Evolutionary conservation across 1,284 basidiomycete species (phyloP).

Genomic region (Trametes pubescens): DNA sequence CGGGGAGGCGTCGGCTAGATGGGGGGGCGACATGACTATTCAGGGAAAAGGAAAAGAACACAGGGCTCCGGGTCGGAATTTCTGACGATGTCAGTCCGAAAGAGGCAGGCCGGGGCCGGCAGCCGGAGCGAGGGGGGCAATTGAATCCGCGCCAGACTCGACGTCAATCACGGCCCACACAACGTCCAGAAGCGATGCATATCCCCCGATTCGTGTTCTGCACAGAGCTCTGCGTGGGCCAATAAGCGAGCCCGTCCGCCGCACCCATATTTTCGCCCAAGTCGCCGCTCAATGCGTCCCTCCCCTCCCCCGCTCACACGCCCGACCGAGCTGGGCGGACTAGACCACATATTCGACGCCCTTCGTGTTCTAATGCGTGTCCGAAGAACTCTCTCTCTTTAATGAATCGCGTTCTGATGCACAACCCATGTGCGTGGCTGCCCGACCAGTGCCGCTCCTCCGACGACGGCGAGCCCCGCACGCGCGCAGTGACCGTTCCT

Average conservation of each 20-base stretch:
- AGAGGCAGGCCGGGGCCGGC: slow-evolving; percentile 19
- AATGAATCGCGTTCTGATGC: slow-evolving; percentile 25
- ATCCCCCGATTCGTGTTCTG: slow-evolving; percentile 14
- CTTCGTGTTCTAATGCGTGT: slow-evolving; percentile 10
- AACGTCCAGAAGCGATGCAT: slow-evolving; percentile 29
- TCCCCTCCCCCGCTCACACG: slow-evolving; percentile 17
- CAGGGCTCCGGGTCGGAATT: slow-evolving; percentile 5
- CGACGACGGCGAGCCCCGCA: background rate
- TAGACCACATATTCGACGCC: slow-evolving; percentile 5
- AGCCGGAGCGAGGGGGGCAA: slow-evolving; percentile 15
- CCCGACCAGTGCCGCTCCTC: background rate
- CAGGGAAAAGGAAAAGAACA: slow-evolving; percentile 3
- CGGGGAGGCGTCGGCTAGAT: slow-evolving; percentile 13
- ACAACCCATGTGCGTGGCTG: slow-evolving; percentile 2
- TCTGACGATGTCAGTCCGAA: slow-evolving; percentile 13
- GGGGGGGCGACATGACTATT: background rate
- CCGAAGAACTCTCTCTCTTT: slow-evolving; percentile 18
- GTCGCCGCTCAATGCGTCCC: slow-evolving; percentile 26
- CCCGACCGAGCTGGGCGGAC: background rate
- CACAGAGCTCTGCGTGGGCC: slow-evolving; percentile 5
- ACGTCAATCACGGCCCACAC: slow-evolving; percentile 31
- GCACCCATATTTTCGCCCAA: slow-evolving; percentile 17
- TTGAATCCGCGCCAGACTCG: slow-evolving; percentile 23
- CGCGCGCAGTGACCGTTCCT: slow-evolving; percentile 11
- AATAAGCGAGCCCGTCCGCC: slow-evolving; percentile 23